A percentile compares a stretch with the other conserved stretches of the same genome.
Evolutionary conservation across 768 basidiomycete species (phyloP).

Genomic region (Obba rivulosa): DNA sequence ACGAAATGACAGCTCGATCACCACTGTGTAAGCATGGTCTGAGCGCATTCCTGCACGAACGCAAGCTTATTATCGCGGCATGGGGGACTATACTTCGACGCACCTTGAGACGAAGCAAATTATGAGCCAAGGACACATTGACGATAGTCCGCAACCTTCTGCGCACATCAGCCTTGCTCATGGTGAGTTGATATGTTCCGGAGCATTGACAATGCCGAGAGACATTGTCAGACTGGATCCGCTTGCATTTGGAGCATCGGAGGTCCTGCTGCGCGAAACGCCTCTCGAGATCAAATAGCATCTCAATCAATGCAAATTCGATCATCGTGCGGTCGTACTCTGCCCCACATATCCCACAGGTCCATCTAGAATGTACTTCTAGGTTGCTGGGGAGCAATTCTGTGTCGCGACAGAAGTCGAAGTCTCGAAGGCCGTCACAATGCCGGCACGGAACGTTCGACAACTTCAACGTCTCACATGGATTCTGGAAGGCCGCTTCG

Average conservation of each 20-base stretch:
- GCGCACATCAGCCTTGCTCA: conserved; percentile 67
- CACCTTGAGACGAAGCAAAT: conserved; percentile 64
- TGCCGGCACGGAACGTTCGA: conserved; percentile 83
- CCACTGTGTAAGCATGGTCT: conserved; percentile 33
- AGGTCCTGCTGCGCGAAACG: conserved; percentile 87
- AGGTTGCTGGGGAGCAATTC: conserved; percentile 63
- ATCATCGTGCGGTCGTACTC: conserved; percentile 89
- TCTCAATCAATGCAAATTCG: conserved; percentile 79
- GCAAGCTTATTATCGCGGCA: neutral
- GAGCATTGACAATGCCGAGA: conserved; percentile 85
- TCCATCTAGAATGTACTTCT: conserved; percentile 53
- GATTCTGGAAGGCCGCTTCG: conserved; percentile 85
- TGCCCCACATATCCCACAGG: conserved; percentile 65
- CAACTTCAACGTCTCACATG: conserved; percentile 83
- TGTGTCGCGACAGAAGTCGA: conserved; percentile 93
- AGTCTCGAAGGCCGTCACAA: conserved; percentile 82
- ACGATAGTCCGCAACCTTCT: conserved; percentile 75
- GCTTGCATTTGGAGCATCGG: conserved; percentile 82
- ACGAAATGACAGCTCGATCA: conserved; percentile 8
- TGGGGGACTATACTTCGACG: conserved; percentile 9
- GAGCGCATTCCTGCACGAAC: conserved; percentile 33
- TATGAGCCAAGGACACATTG: conserved; percentile 76
- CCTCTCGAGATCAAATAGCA: conserved; percentile 64
- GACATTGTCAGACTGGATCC: conserved; percentile 86
- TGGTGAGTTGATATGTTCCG: conserved; percentile 69